phyloP scores from a whole-genome alignment of 2,329 filamentous ascomycete species.

The Fusarium chlamydosporum region DNA sequence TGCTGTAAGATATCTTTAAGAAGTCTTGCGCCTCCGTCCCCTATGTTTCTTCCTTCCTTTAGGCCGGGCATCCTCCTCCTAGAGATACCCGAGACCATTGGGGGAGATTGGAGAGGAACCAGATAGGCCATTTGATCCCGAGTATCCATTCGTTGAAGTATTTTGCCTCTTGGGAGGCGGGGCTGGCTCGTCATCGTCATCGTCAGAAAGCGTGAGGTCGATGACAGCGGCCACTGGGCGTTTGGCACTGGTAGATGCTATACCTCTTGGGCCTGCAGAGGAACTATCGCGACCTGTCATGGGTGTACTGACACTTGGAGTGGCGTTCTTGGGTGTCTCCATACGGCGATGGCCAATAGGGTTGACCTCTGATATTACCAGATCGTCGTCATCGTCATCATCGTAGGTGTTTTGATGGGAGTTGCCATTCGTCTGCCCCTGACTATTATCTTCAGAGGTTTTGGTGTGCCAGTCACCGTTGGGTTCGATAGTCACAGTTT shows the following conservation, averaged over 20 bases:
- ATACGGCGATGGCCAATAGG: slow-evolving; percentile 53
- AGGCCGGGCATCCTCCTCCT: slow-evolving; percentile 41
- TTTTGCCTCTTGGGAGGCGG: slow-evolving; percentile 65
- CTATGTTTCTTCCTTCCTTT: slow-evolving; percentile 30
- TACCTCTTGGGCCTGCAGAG: slow-evolving; percentile 54
- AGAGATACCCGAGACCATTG: slow-evolving; percentile 40
- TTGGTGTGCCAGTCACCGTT: slow-evolving; percentile 79
- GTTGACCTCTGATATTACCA: slow-evolving; percentile 63
- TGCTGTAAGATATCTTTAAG: slow-evolving; percentile 20
- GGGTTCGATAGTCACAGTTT: slow-evolving; percentile 92
- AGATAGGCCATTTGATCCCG: slow-evolving; percentile 37
- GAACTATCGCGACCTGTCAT: slow-evolving; percentile 57
- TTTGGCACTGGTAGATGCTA: slow-evolving; percentile 60
- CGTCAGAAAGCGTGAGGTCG: slow-evolving; percentile 69
- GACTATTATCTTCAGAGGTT: slow-evolving; percentile 53
- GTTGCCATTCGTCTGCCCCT: slow-evolving; percentile 48
- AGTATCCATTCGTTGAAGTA: slow-evolving; percentile 48
- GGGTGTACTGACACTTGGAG: slow-evolving; percentile 57
- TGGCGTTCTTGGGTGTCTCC: slow-evolving; percentile 56
- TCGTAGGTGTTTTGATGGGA: slow-evolving; percentile 50
- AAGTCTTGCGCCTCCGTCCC: slow-evolving; percentile 37
- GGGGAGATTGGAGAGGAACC: slow-evolving; percentile 46
- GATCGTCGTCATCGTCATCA: slow-evolving; percentile 64
- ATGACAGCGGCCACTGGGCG: slow-evolving; percentile 68
- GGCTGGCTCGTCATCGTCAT: slow-evolving; percentile 66